Evolutionary conservation across 1,284 basidiomycete species (phyloP), one percentile per base, ranked within the genome.

Genomic region (Leccinum angustisporum): DNA sequence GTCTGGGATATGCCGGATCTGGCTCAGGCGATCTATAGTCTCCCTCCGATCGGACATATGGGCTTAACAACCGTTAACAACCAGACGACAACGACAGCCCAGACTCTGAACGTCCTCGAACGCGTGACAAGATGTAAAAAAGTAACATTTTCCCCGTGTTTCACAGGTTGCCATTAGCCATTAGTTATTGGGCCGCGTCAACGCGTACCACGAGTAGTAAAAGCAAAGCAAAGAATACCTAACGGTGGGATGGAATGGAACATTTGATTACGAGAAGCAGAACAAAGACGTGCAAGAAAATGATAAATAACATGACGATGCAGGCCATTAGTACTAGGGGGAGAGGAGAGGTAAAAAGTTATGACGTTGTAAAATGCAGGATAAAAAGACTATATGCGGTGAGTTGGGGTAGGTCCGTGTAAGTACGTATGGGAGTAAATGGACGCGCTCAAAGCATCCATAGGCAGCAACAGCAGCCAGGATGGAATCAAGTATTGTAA

Each of bases 381-480:
- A 61, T 72, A 70, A 66, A 14, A 48, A 50, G 21, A 59, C 31
- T 65, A 72, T 56, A 61, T 50, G 60, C 40, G 25, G 52, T 40
- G 30, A 57, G 60, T 59, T 34, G 56, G 16, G 33, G n/a, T 25
- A 36, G 13, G 63, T 70, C 65, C 63, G 13, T 71, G 61, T 67
- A 70, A 66, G 57, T 71, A 72, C 59, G 69, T 57, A 68, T 66
- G 54, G n/a, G 31, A 27, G 30, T 51, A 54, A 48, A 11, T 36
- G 46, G 58, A 63, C 68, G 21, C 53, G 62, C 40, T 59, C 53
- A 16, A 57, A 51, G 60, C 40, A 53, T 56, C 61, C 57, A 50
- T 7, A 36, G 30, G 51, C n/a, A 13, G 51, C 25, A 31, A n/a
- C 30, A 18, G 30, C 5, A 36, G 3, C 33, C 46, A 59, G 21